Base-by-base conservation (phyloP, 2,329 filamentous ascomycete species). In the Xylaria sp. region DNA sequence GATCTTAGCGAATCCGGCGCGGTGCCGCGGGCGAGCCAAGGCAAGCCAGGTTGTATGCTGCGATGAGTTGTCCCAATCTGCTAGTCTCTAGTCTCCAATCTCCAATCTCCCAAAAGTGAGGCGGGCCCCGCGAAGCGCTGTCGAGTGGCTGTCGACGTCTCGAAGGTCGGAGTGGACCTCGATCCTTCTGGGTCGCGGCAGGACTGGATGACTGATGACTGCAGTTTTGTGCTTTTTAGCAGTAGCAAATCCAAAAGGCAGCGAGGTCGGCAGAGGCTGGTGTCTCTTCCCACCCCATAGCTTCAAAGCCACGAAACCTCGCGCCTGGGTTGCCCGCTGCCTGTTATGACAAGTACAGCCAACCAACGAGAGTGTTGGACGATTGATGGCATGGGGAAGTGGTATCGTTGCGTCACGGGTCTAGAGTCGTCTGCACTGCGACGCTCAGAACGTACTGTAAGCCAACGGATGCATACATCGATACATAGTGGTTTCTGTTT, bases 61-160 rank as follows among this genome's bases (percentile, higher is more conserved):
- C 68, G 69, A 76, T 76, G 74, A 69, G 75, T 74, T 77, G 75
- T 75, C 69, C 65, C 66, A 50, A 65, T 75, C 23, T 58, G 44
- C 56, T 48, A 58, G 56, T 28, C 67, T 58, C 56, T 32, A 58
- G 39, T 28, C 67, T 64, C 70, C 69, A 71, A 71, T 60, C 63
- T 63, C 58, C 58, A 56, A 62, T 65, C 50, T 57, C 55, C 62
- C 70, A 73, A 71, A 46, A 78, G 76, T 78, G 77, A 78, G 76
- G 76, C 77, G 76, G 69, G 63, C 67, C 72, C 70, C 73, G 70
- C 66, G 70, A 66, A 70, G 66, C 62, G 71, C 70, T 28, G 70
- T 76, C 72, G 75, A 78, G 66, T 78, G 77, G 77, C 69, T 72
- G 63, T 71, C 65, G 70, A 75, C 68, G 55, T 68, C 70, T 71